Base-by-base conservation (phyloP, 495 filamentous ascomycete genomes). In the Daldinia childiae region DNA sequence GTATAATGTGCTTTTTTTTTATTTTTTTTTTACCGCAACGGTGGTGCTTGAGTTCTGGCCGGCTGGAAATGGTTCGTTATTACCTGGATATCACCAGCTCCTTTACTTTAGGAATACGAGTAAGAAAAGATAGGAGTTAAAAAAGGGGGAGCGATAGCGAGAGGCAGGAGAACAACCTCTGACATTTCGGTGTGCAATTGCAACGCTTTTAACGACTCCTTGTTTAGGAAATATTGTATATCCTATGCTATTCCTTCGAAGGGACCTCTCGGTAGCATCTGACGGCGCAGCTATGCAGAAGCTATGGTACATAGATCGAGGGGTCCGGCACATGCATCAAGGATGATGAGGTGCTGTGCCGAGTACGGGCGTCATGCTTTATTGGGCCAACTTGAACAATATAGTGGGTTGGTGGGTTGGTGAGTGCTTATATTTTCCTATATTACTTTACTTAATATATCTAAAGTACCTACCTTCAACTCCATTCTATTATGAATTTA, bases 301-400 rank as follows among this genome's bases (percentile, higher is more conserved):
- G 34, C 2, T 34, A 34, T 36, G 34, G 11, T 4, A 36, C 12
- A 36, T 36, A 21, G 43, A 48, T 48, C 17, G 43, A 48, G 43
- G 43, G 43, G 43, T 48, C 3, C 43, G 17, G 43, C 34, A 34
- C 32, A 34, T 34, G 43, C 43, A 24, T 48, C 19, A 48, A 24
- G 43, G 43, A 48, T 48, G 43, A 24, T 48, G 43, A 48, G 43
- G 43, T 48, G 43, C 43, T 48, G 43, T 21, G 43, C 43, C 43
- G 4, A 1, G 39, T 17, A 15, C 39, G 39, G 43, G 19, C 43
- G 12, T 48, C 34, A 14, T 36, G 2, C 34, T 36, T 36, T 14
- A 36, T 36, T 36, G 34, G 34, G 34, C 12, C 1, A 3, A 14
- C 12, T 36, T 14, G 11, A 36, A 36, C 12, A 14, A 36, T 36